phyloP scores from a whole-genome alignment of 164 flowering plant species.

The Santalum album region DNA sequence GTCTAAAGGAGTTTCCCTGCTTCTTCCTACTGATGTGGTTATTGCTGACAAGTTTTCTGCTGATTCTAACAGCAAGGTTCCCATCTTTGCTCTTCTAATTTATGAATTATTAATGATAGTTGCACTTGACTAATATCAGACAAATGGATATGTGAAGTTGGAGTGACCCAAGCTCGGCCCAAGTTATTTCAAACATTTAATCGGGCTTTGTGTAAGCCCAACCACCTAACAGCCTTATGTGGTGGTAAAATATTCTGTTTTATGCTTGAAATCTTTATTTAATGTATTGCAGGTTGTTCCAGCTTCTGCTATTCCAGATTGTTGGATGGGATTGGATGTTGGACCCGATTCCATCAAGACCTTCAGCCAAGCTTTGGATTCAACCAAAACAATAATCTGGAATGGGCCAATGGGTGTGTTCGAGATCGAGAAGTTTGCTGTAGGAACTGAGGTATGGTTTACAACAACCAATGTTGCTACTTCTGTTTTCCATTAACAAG shows the following conservation, averaged over 20 bases:
- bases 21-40: constrained; percentile 81
- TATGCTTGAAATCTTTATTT: neutral
- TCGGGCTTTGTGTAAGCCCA: too few relatives aligned
- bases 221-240: too few relatives aligned
- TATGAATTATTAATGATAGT: neutral
- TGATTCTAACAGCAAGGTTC: constrained; percentile 80
- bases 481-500: too few relatives aligned
- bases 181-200: too few relatives aligned
- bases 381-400: constrained; percentile 71
- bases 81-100: neutral
- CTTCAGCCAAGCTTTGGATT: constrained; percentile 51
- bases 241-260: neutral
- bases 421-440: constrained; percentile 81
- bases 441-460: constrained; percentile 64
- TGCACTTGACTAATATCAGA: neutral
- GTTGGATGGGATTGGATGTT: constrained; percentile 86
- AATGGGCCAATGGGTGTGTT: constrained; percentile 93
- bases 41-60: constrained; percentile 80
- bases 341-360: constrained; percentile 68
- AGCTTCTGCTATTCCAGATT: constrained; percentile 60
- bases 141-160: too few relatives aligned
- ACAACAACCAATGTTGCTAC: too few relatives aligned
- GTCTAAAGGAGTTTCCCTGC: constrained; percentile 61
- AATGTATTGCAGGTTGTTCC: constrained; percentile 41
- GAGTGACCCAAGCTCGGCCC: too few relatives aligned